Percentiles rank a stretch among this genome's conserved stretches.
These are phyloP conservation scores for Geranomyces variabilis DNA, from an alignment of 192 early-diverging fungal species.

Conservation along the genomic window DNA sequence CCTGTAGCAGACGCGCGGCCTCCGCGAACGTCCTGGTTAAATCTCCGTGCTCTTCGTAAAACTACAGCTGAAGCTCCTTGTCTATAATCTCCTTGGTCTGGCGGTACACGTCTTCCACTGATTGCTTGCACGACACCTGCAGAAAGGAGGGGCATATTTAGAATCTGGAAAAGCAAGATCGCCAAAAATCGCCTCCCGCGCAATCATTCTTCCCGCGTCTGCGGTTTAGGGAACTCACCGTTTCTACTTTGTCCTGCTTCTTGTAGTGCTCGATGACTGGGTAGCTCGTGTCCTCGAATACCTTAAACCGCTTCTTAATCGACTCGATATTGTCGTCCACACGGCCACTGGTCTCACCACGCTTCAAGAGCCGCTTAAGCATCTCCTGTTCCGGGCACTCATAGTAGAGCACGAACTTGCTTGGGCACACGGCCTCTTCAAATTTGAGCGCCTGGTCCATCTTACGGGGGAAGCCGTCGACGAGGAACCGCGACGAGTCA, in stretches of 20 bases:
- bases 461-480: slow-evolving; percentile 96
- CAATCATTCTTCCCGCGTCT: slow-evolving; percentile 6
- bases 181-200: not conserved
- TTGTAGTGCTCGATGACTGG: slow-evolving; percentile 88
- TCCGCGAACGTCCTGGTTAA: no score
- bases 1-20: no score
- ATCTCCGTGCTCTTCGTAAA: no score
- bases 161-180: slow-evolving; percentile 49
- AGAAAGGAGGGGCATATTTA: slow-evolving; percentile 44
- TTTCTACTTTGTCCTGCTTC: slow-evolving; percentile 78
- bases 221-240: slow-evolving; percentile 44
- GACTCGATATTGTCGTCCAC: slow-evolving; percentile 94
- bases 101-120: slow-evolving; percentile 38
- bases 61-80: slow-evolving; percentile 22
- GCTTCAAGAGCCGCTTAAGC: slow-evolving; percentile 86
- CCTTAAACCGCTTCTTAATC: slow-evolving; percentile 92
- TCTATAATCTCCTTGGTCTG: slow-evolving; percentile 28
- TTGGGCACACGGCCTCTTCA: slow-evolving; percentile 78
- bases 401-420: slow-evolving; percentile 85
- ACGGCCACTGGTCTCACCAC: slow-evolving; percentile 92
- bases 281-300: slow-evolving; percentile 83
- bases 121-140: slow-evolving; percentile 38
- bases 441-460: slow-evolving; percentile 93
- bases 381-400: slow-evolving; percentile 94
- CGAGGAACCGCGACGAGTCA: slow-evolving; percentile 74